Evolutionary conservation across 23 red algal species (phyloP).

Genomic region (Gracilaria domingensis): DNA sequence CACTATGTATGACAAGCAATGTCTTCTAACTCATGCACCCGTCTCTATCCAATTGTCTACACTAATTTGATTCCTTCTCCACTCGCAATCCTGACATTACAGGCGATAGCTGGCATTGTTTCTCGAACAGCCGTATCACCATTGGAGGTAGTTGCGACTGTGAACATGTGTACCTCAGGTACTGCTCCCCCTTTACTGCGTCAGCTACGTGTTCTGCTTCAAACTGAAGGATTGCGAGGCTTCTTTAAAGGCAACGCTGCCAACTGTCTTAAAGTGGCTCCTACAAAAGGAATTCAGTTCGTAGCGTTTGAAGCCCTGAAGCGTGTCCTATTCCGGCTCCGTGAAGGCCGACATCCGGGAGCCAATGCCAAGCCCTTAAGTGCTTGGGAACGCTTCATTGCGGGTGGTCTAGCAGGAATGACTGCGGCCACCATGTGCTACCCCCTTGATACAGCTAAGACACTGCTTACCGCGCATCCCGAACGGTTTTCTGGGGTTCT

Average conservation of each 20-base stretch:
- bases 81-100: not conserved
- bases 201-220: constrained; percentile 77
- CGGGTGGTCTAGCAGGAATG: constrained; percentile 89
- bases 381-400: constrained; percentile 83
- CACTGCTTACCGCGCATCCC: constrained; percentile 91
- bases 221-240: constrained; percentile 85
- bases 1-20: not conserved
- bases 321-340: constrained; percentile 46
- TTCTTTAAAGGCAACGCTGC: constrained; percentile 94
- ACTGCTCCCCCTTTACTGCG: constrained; percentile 57
- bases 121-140: constrained; percentile 90
- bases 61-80: not conserved
- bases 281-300: constrained; percentile 96
- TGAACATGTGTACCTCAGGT: constrained; percentile 87
- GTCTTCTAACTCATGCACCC: not conserved
- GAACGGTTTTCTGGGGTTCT: constrained; percentile 78
- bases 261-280: constrained; percentile 95
- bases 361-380: constrained; percentile 39
- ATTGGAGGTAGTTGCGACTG: constrained; percentile 90
- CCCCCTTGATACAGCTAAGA: constrained; percentile 92
- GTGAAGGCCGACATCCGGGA: constrained; percentile 11
- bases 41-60: not conserved
- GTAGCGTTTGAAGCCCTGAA: constrained; percentile 92
- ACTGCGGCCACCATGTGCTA: constrained; percentile 86
- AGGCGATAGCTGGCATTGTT: constrained; percentile 93